Evolutionary conservation across 2,329 filamentous ascomycete genomes (phyloP), one percentile per base, ranked within the genome.

Genomic region (Westerdykella ornata): DNA sequence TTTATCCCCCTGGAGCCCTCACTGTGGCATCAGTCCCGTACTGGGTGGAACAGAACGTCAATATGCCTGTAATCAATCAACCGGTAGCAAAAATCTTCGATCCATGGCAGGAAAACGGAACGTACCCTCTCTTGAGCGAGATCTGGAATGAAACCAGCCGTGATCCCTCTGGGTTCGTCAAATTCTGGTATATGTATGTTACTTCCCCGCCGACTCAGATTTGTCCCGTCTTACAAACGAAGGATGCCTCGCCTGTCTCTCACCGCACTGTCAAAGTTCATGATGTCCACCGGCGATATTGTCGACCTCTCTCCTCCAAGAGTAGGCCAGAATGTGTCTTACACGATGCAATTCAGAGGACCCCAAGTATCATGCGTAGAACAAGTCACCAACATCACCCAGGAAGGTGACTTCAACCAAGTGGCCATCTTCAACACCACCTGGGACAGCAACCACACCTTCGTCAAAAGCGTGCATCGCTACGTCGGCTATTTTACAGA

Each of bases 1-100:
- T 46, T 5, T 49, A 46, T 20, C 46, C 46, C 2, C 46, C 46
- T 9, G 32, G 32, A 12, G 44, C 46, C 16, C 31, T 49, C 14
- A 42, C 30, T 0, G 39, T 49, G 9, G 30, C 26, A 9, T 38
- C 28, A 5, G 5, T 20, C 7, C 26, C 46, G 4, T 31, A 36
- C 14, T 17, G n/a, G 30, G 8, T 17, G 30, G 30, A 15, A 7
- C 30, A 38, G 12, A 38, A 40, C 15, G 1, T 32, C 26, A 45
- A 40, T 30, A 32, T 39, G 3, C 37, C 42, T 8, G 17, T 41
- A 9, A 13, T 44, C 3, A 42, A 44, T 30, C 32, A 32, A 16
- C 19, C 30, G 22, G 9, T 35, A 2, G 11, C 36, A 8, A 17
- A 35, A 5, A 33, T 39, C n/a, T 31, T 35, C 8, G 41, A 36